Percentiles rank a stretch among this genome's conserved stretches.
phyloP scores from a whole-genome alignment of 345 rosid species.

The Anastatica hierochuntica region DNA sequence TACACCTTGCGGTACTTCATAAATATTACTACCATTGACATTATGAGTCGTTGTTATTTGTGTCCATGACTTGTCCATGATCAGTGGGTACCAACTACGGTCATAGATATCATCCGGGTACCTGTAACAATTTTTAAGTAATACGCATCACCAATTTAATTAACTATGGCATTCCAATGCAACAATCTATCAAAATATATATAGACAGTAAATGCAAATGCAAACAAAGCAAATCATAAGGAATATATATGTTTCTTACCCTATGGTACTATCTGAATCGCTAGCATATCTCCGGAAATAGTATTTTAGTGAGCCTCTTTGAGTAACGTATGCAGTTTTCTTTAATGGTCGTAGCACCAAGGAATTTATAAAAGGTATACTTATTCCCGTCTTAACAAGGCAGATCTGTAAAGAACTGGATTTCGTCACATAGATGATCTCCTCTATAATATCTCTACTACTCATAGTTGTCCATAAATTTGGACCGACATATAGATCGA shows the following conservation, averaged over 20 bases:
- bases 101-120: too few relatives aligned
- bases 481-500: conserved; percentile 23
- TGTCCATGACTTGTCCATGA: conserved; percentile 11
- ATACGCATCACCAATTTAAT: too few relatives aligned
- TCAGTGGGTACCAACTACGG: too few relatives aligned
- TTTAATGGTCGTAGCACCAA: conserved; percentile 24
- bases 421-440: conserved; percentile 18
- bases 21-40: background rate
- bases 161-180: too few relatives aligned
- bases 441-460: background rate
- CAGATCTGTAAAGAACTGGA: conserved; percentile 13
- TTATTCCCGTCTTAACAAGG: conserved; percentile 22
- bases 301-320: conserved; percentile 16
- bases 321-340: conserved; percentile 10
- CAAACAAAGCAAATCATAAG: too few relatives aligned
- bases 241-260: too few relatives aligned
- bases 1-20: conserved; percentile 2
- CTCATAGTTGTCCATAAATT: conserved; percentile 19
- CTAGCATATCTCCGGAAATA: conserved; percentile 7
- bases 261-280: background rate
- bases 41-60: background rate
- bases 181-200: too few relatives aligned
- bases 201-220: too few relatives aligned
- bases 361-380: conserved; percentile 17
- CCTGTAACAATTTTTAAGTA: too few relatives aligned